These are phyloP conservation scores for Chalciporus sp. DNA, from an alignment of 1,284 basidiomycete genomes.

Conservation along the genomic window DNA sequence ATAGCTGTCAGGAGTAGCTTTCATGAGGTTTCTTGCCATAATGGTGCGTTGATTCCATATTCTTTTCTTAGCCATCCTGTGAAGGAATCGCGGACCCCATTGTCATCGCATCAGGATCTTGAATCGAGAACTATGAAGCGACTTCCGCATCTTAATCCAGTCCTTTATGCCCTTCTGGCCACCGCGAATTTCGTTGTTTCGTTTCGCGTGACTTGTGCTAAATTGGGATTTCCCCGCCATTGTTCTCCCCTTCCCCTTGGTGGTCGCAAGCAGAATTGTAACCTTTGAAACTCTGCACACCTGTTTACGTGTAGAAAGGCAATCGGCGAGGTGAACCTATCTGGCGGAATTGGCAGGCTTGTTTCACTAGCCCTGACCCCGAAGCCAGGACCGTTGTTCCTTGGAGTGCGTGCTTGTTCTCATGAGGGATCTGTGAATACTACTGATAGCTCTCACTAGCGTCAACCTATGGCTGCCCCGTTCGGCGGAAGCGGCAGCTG, in stretches of 20 bases:
- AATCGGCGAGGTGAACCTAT: not conserved
- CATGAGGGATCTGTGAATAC: not conserved
- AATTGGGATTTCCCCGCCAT: not conserved
- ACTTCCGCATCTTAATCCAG: not conserved
- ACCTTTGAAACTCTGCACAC: not conserved
- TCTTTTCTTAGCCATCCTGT: not conserved
- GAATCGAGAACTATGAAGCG: too few species aligned
- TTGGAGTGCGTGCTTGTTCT: not conserved
- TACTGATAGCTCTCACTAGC: conserved; percentile 1
- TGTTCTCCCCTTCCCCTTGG: conserved; percentile 13
- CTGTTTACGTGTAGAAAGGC: not conserved
- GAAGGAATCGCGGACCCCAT: not conserved
- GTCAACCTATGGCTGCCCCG: not conserved
- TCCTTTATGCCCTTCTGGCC: not conserved
- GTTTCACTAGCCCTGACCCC: too few species aligned
- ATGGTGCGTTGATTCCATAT: not conserved
- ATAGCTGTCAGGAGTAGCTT: not conserved
- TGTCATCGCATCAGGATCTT: not conserved
- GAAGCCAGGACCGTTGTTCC: too few species aligned
- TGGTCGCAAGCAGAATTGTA: conserved; percentile 15
- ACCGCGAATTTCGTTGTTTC: conserved; percentile 1
- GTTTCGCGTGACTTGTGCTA: conserved; percentile 4
- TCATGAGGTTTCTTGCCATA: not conserved
- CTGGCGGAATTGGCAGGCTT: too few species aligned
- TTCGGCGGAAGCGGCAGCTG: not conserved